phyloP scores from a whole-genome alignment of 345 rosid genomes.

The Citrus reticulata region DNA sequence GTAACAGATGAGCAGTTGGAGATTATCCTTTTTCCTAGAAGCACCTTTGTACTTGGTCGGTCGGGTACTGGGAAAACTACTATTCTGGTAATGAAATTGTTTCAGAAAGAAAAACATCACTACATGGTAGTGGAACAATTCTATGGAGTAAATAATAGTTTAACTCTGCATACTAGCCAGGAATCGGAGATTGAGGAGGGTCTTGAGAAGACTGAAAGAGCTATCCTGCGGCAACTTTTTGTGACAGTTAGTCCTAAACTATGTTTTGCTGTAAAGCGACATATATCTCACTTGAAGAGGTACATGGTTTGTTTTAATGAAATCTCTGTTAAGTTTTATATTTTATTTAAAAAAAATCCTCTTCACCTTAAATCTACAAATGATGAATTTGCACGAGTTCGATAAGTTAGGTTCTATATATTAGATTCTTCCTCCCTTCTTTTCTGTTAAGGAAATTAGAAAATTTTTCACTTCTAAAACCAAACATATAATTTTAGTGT shows the following conservation, averaged over 20 bases:
- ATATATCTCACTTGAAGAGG: conserved; percentile 10
- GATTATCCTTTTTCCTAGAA: conserved; percentile 34
- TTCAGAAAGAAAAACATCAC: conserved; percentile 30
- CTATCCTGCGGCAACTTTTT: conserved; percentile 42
- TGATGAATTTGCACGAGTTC: background rate
- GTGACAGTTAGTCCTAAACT: conserved; percentile 48
- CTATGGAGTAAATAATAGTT: background rate
- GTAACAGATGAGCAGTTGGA: conserved; percentile 39
- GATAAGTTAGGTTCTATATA: background rate
- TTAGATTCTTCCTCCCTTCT: background rate
- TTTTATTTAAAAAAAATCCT: background rate
- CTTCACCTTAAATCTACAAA: too few species aligned
- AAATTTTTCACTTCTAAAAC: background rate
- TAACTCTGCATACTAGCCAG: background rate
- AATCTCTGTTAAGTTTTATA: too few species aligned
- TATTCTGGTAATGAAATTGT: conserved; percentile 42
- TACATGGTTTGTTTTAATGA: too few species aligned
- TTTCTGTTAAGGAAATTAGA: background rate
- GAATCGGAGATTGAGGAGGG: background rate
- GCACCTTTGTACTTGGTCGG: conserved; percentile 45
- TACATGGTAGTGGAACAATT: conserved; percentile 14
- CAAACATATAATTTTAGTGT: too few species aligned
- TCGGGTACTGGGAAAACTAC: conserved; percentile 69
- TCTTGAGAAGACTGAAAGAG: conserved; percentile 3
- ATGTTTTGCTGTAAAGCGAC: conserved; percentile 42